Percentiles rank a stretch among this genome's conserved stretches.
Evolutionary conservation across 2,329 filamentous ascomycete genomes (phyloP).

Genomic region (Neofusicoccum sp.): DNA sequence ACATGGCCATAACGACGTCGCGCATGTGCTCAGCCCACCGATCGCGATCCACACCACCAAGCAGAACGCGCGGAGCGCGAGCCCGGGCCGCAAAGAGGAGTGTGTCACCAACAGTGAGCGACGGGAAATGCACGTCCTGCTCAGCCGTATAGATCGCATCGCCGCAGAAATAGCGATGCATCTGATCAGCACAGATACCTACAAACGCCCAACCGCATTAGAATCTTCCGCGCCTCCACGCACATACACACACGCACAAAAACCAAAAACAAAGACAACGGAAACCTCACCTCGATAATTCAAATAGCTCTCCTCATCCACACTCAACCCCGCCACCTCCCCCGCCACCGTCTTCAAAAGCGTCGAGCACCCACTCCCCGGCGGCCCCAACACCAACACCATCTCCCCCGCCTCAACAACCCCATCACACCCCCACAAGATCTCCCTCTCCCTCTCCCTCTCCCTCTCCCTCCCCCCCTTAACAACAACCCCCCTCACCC

Average conservation of each 20-base stretch:
- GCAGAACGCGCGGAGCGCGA: slow-evolving; percentile 64
- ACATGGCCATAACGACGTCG: slow-evolving; percentile 75
- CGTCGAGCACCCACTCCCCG: slow-evolving; percentile 73
- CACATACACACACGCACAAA: not conserved
- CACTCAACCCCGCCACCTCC: slow-evolving; percentile 77
- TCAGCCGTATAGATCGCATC: slow-evolving; percentile 88
- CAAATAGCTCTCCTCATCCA: slow-evolving; percentile 71
- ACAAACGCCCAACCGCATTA: not conserved
- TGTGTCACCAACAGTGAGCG: slow-evolving; percentile 76
- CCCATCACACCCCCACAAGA: slow-evolving; percentile 66
- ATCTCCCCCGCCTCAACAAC: slow-evolving; percentile 72
- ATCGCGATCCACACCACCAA: slow-evolving; percentile 58
- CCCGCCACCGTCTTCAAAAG: slow-evolving; percentile 83
- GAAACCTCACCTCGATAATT: slow-evolving; percentile 74
- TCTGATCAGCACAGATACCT: slow-evolving; percentile 70
- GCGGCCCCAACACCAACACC: slow-evolving; percentile 73
- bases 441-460: slow-evolving; percentile 37
- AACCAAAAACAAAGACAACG: not conserved
- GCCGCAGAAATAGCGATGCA: slow-evolving; percentile 77
- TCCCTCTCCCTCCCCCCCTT: slow-evolving; percentile 54
- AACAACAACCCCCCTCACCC: not conserved
- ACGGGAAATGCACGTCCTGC: slow-evolving; percentile 79
- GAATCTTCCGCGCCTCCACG: too few species aligned
- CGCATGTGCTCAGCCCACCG: slow-evolving; percentile 65
- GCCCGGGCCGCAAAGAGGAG: slow-evolving; percentile 76